Conservation (phyloP, 2,329 filamentous ascomycete genomes). For the Fusarium metavorans region DNA sequence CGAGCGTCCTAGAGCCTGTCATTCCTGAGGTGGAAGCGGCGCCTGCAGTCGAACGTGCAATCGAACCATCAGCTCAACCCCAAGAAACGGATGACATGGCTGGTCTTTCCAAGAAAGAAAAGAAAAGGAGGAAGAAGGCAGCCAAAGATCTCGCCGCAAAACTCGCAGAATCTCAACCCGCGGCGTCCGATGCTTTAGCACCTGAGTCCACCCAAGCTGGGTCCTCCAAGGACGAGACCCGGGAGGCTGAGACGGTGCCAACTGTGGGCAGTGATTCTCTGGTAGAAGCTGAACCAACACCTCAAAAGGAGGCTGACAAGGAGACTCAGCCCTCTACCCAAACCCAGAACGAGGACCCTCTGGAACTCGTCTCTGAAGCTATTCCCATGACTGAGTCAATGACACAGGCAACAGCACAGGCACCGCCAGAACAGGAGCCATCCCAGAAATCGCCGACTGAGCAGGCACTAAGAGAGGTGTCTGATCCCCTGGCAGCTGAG, state of each 20-base stretch:
- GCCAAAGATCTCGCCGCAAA: background rate
- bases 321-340: background rate
- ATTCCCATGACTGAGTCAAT: background rate
- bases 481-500: background rate
- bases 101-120: conserved; percentile 3
- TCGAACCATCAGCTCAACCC: background rate
- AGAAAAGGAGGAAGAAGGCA: conserved; percentile 8
- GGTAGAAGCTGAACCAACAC: background rate
- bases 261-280: background rate
- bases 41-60: background rate
- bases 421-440: background rate
- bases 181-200: background rate
- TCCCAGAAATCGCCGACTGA: background rate
- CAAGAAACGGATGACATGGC: conserved; percentile 6
- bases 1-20: background rate
- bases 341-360: background rate
- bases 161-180: background rate
- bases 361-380: background rate
- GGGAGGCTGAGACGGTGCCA: background rate
- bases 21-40: background rate
- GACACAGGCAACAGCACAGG: background rate
- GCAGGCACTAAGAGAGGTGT: background rate
- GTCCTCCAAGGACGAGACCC: background rate
- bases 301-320: background rate
- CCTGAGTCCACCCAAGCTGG: background rate